Conservation (phyloP, 2,329 filamentous ascomycete genomes). For the Didymellaceae sp. region DNA sequence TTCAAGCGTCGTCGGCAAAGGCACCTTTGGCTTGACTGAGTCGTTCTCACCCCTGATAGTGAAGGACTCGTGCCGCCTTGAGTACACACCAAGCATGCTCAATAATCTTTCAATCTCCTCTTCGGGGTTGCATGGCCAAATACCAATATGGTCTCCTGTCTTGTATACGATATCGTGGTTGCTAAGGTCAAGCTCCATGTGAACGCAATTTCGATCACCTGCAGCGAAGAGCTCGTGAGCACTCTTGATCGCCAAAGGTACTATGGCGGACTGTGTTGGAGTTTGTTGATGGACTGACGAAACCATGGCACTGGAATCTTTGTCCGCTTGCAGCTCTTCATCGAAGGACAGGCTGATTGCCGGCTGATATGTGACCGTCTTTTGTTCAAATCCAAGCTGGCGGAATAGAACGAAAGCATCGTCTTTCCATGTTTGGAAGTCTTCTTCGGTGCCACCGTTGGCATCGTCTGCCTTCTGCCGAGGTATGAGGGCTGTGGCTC, state of each 20-base stretch:
- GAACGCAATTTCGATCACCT: slow-evolving; percentile 49
- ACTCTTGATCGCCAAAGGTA: slow-evolving; percentile 39
- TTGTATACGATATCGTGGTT: slow-evolving; percentile 50
- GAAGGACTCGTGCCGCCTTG: slow-evolving; percentile 28
- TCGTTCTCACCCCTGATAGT: slow-evolving; percentile 38
- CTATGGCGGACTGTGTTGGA: slow-evolving; percentile 40
- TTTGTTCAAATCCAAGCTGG: slow-evolving; percentile 42
- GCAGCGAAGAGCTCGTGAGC: slow-evolving; percentile 47
- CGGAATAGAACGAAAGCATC: slow-evolving; percentile 42
- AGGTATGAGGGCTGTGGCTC: slow-evolving; percentile 42
- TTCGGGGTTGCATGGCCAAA: slow-evolving; percentile 52
- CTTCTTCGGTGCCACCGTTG: slow-evolving; percentile 52
- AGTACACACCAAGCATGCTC: slow-evolving; percentile 32
- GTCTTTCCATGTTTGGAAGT: slow-evolving; percentile 54
- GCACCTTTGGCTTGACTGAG: slow-evolving; percentile 45
- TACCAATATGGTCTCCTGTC: slow-evolving; percentile 52
- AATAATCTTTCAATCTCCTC: slow-evolving; percentile 48
- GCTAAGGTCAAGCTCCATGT: slow-evolving; percentile 51
- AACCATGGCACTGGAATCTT: slow-evolving; percentile 21
- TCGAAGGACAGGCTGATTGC: slow-evolving; percentile 34
- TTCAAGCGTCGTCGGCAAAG: slow-evolving; percentile 50
- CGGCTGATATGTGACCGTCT: slow-evolving; percentile 44
- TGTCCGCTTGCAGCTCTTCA: slow-evolving; percentile 13
- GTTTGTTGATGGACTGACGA: slow-evolving; percentile 41
- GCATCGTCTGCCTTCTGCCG: slow-evolving; percentile 51